Evolutionary conservation across 495 filamentous ascomycete species (phyloP).

Genomic region (Penicillium soppii): DNA sequence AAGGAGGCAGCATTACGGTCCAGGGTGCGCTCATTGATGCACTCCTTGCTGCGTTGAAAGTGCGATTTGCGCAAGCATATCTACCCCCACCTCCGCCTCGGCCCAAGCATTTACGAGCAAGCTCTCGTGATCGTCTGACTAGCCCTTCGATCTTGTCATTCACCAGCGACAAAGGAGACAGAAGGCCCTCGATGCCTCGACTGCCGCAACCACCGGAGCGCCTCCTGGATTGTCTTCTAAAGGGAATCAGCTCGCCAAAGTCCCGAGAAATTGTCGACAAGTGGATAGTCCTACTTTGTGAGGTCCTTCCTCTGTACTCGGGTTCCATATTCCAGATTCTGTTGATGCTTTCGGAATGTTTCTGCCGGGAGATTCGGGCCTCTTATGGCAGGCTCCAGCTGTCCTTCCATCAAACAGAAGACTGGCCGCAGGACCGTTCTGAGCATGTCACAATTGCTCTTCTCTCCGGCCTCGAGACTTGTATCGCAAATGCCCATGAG

Average conservation of each 20-base stretch:
- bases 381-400: conserved; percentile 65
- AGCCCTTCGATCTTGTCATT: conserved; percentile 50
- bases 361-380: conserved; percentile 71
- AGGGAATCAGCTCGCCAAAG: conserved; percentile 72
- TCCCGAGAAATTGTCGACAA: conserved; percentile 80
- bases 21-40: conserved; percentile 76
- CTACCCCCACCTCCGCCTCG: conserved; percentile 34
- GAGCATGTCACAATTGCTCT: conserved; percentile 63
- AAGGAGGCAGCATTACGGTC: conserved; percentile 43
- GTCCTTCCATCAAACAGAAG: conserved; percentile 42
- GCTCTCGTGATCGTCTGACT: conserved; percentile 45
- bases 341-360: conserved; percentile 83
- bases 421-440: conserved; percentile 44
- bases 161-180: conserved; percentile 48
- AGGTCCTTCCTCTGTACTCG: conserved; percentile 79
- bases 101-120: conserved; percentile 42
- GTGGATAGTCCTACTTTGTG: conserved; percentile 85
- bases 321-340: conserved; percentile 85
- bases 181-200: conserved; percentile 22
- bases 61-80: conserved; percentile 54
- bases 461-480: conserved; percentile 85
- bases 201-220: conserved; percentile 63
- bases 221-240: conserved; percentile 78
- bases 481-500: conserved; percentile 85
- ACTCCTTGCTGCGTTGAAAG: conserved; percentile 66